A percentile compares a stretch with the other conserved stretches of the same genome.
phyloP scores from a whole-genome alignment of 148 eudicot genomes.

The Nyssa sinensis region DNA sequence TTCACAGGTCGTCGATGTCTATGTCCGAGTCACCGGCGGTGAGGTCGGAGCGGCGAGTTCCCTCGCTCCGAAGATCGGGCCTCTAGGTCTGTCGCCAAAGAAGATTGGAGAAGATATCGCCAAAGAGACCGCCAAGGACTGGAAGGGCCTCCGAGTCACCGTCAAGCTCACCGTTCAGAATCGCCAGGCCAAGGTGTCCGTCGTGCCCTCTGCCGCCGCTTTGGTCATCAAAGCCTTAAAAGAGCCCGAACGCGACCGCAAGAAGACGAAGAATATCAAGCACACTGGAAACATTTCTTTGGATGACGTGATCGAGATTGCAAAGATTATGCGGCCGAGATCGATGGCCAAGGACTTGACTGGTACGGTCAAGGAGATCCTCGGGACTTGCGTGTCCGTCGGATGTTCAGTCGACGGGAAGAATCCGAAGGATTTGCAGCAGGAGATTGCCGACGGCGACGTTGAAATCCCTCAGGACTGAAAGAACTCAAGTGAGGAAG shows the following conservation, averaged over 20 bases:
- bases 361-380: conserved; percentile 18
- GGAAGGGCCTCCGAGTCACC: conserved; percentile 25
- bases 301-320: conserved; percentile 17
- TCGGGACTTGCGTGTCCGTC: conserved; percentile 18
- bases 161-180: conserved; percentile 18
- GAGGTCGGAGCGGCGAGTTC: conserved; percentile 17
- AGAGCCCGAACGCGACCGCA: conserved; percentile 20
- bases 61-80: conserved; percentile 11
- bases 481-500: not conserved
- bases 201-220: conserved; percentile 17
- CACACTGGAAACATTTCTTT: conserved; percentile 11
- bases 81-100: conserved; percentile 17
- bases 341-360: conserved; percentile 19
- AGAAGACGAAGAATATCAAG: conserved; percentile 20
- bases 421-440: conserved; percentile 16
- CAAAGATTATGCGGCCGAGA: conserved; percentile 17
- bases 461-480: conserved; percentile 13
- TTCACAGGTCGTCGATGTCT: conserved; percentile 16
- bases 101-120: conserved; percentile 19
- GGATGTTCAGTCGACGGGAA: conserved; percentile 20
- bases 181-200: conserved; percentile 14
- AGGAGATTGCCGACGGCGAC: conserved; percentile 15
- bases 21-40: conserved; percentile 21
- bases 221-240: conserved; percentile 21
- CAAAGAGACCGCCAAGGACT: conserved; percentile 25